phyloP scores from a whole-genome alignment of 192 early-diverging fungal genomes.

The Gonapodya sp. region DNA sequence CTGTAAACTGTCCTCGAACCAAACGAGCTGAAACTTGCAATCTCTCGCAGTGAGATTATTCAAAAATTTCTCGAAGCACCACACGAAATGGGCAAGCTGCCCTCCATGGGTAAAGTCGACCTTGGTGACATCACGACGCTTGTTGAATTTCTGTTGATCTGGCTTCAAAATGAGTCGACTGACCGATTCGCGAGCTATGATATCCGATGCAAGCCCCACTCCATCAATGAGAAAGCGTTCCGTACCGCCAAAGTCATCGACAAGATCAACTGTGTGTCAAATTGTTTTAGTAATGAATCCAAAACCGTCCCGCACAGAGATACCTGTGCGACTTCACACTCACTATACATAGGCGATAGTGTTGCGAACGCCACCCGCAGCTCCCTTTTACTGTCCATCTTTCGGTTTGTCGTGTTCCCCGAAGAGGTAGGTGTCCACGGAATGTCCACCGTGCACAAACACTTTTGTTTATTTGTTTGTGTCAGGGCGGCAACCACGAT shows the following conservation, averaged over 20 bases:
- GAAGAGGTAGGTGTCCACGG: too few relatives aligned
- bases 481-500: too few relatives aligned
- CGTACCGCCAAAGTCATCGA: slow-evolving; percentile 32
- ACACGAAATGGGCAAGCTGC: slow-evolving; percentile 20
- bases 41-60: slow-evolving; percentile 17
- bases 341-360: neutral
- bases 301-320: too few relatives aligned
- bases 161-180: neutral
- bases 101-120: slow-evolving; percentile 8
- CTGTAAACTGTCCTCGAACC: slow-evolving; percentile 22
- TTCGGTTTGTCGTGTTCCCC: too few relatives aligned
- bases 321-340: too few relatives aligned
- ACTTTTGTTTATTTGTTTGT: too few relatives aligned
- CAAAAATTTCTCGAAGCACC: slow-evolving; percentile 21
- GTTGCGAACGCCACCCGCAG: neutral
- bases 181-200: slow-evolving; percentile 10
- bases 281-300: too few relatives aligned
- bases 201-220: slow-evolving; percentile 20
- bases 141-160: neutral
- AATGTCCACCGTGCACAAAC: too few relatives aligned
- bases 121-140: slow-evolving; percentile 8
- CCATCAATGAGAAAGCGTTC: slow-evolving; percentile 33
- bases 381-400: too few relatives aligned
- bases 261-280: slow-evolving; percentile 27
- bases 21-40: slow-evolving; percentile 24